phyloP scores from a whole-genome alignment of 192 early-diverging fungal genomes.

The Backusella tuberculispora region DNA sequence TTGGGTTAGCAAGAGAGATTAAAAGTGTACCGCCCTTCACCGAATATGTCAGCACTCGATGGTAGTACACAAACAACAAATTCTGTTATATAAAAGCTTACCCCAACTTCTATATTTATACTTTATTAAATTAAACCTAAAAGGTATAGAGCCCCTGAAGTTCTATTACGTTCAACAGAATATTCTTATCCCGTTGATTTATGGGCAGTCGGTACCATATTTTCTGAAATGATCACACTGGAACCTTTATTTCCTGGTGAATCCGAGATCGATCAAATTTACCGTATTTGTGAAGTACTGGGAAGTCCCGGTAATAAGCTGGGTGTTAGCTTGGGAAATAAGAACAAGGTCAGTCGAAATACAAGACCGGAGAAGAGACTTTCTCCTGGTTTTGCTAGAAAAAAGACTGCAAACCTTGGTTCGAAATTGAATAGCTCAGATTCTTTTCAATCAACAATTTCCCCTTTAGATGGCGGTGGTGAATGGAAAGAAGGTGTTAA shows the following conservation, averaged over 20 bases:
- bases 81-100: neutral
- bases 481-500: constrained; percentile 78
- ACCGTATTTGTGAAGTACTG: constrained; percentile 77
- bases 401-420: constrained; percentile 1
- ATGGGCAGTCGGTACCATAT: constrained; percentile 93
- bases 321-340: neutral
- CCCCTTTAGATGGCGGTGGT: constrained; percentile 41
- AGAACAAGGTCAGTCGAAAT: neutral
- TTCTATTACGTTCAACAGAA: constrained; percentile 79
- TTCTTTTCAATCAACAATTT: neutral
- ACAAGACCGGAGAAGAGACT: constrained; percentile 22
- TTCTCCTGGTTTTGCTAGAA: constrained; percentile 41
- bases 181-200: constrained; percentile 95
- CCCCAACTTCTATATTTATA: neutral
- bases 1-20: constrained; percentile 86
- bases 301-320: constrained; percentile 66
- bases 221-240: constrained; percentile 85
- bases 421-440: neutral
- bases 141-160: constrained; percentile 87
- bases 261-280: constrained; percentile 92
- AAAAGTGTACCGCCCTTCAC: constrained; percentile 89
- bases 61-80: constrained; percentile 46
- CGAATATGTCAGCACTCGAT: constrained; percentile 96
- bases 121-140: neutral
- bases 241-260: constrained; percentile 92